Percentiles rank a stretch among this genome's conserved stretches.
Conservation (phyloP, 1,284 basidiomycete species). For the Trichosporon ovoides region DNA sequence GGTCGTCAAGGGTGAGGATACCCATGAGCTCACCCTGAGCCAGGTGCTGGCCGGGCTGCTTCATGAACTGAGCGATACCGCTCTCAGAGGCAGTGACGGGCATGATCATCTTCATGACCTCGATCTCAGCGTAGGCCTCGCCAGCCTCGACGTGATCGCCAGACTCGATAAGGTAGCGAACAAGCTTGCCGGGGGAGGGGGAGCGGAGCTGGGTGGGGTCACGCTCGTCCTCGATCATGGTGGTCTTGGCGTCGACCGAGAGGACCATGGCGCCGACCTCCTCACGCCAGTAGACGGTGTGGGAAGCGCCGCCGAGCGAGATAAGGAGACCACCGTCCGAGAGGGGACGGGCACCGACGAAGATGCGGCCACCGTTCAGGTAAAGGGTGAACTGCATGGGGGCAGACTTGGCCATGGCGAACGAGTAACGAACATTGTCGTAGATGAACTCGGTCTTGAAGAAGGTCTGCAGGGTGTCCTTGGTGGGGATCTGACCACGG, state of each 20-base stretch:
- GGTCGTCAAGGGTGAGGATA: slow-evolving; percentile 94
- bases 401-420: slow-evolving; percentile 90
- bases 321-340: slow-evolving; percentile 94
- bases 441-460: slow-evolving; percentile 98
- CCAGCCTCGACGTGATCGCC: slow-evolving; percentile 96
- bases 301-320: slow-evolving; percentile 85
- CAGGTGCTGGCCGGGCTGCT: slow-evolving; percentile 93
- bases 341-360: slow-evolving; percentile 82
- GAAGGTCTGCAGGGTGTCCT: slow-evolving; percentile 92
- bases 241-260: slow-evolving; percentile 95
- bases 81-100: slow-evolving; percentile 93
- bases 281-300: slow-evolving; percentile 97
- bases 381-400: slow-evolving; percentile 86
- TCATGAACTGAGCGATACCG: slow-evolving; percentile 93
- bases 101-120: slow-evolving; percentile 99
- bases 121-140: slow-evolving; percentile 96
- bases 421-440: slow-evolving; percentile 91
- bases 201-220: slow-evolving; percentile 96
- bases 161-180: slow-evolving; percentile 91
- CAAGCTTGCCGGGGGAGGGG: slow-evolving; percentile 94
- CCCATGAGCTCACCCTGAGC: slow-evolving; percentile 98
- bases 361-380: slow-evolving; percentile 86
- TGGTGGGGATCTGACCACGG: slow-evolving; percentile 91
- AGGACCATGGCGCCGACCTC: slow-evolving; percentile 91
- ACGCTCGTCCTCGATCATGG: slow-evolving; percentile 98